Conservation (phyloP, 73 alveolate species). For the Tetrahymena thermophila region DNA sequence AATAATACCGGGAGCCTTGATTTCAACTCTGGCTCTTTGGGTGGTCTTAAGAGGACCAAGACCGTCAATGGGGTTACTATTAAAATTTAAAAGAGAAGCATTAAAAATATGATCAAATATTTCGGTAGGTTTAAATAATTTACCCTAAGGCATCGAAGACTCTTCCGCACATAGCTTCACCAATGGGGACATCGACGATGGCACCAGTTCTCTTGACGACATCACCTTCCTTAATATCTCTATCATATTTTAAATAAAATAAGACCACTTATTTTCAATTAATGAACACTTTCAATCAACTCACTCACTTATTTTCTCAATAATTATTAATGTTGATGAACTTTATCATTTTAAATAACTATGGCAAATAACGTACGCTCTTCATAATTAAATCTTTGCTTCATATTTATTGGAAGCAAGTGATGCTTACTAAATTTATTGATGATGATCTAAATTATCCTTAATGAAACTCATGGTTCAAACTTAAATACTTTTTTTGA, state of each 20-base stretch:
- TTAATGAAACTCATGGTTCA: not conserved
- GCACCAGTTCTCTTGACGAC: slow-evolving; percentile 91
- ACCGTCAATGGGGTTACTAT: slow-evolving; percentile 86
- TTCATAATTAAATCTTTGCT: not conserved
- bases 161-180: slow-evolving; percentile 91
- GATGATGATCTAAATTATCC: not conserved
- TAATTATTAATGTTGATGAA: too few species aligned
- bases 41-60: slow-evolving; percentile 77
- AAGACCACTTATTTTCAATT: not conserved
- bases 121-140: not conserved
- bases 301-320: not conserved
- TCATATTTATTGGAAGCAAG: not conserved
- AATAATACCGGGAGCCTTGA: slow-evolving; percentile 96
- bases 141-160: slow-evolving; percentile 72
- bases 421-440: not conserved
- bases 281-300: not conserved
- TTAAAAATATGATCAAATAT: not conserved
- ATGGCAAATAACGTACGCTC: not conserved
- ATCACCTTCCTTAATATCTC: slow-evolving; percentile 84
- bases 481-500: not conserved
- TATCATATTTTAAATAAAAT: not conserved
- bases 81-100: not conserved
- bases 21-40: slow-evolving; percentile 75
- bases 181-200: slow-evolving; percentile 90
- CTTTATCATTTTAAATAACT: not conserved